A percentile compares a stretch with the other conserved stretches of the same genome.
These are phyloP conservation scores for Zea luxurians DNA, from an alignment of 176 grass and related monocot species.

Conservation along the genomic window DNA sequence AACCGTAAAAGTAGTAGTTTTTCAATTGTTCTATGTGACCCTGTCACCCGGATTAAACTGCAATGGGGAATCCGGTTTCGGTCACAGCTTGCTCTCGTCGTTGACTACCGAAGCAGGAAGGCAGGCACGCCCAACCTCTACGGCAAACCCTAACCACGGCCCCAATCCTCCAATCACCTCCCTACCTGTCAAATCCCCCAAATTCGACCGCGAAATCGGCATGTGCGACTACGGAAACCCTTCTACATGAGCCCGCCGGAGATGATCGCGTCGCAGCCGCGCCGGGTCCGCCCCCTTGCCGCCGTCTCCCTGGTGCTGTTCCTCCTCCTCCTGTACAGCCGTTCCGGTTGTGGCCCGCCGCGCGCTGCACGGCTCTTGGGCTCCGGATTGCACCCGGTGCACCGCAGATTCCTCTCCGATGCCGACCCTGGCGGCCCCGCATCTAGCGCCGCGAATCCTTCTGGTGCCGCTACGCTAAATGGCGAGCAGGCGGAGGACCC, in stretches of 20 bases:
- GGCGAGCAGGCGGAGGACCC: constrained; percentile 56
- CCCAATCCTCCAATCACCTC: background rate
- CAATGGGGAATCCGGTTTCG: too few species aligned
- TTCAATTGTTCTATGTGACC: too few species aligned
- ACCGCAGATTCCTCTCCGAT: constrained; percentile 55
- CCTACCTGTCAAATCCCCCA: background rate
- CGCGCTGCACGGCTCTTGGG: constrained; percentile 10
- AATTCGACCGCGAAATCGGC: constrained; percentile 2
- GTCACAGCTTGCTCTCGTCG: background rate
- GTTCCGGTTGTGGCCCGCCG: constrained; percentile 19
- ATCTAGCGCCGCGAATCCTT: constrained; percentile 26
- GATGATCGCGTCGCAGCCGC: constrained; percentile 35
- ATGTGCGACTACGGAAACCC: constrained; percentile 26
- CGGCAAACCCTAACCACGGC: constrained; percentile 38
- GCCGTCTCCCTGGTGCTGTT: constrained; percentile 56
- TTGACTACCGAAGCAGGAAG: background rate
- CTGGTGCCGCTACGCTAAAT: constrained; percentile 2
- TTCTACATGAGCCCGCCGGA: background rate
- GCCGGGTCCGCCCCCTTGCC: constrained; percentile 33
- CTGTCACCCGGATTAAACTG: too few species aligned
- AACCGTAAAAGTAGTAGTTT: too few species aligned
- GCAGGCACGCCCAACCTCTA: background rate
- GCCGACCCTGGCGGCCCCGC: constrained; percentile 46
- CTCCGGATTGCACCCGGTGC: constrained; percentile 27
- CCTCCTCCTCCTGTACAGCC: constrained; percentile 74